phyloP scores from a whole-genome alignment of 805 yeast genomes.

The Lachancea meyersii region DNA sequence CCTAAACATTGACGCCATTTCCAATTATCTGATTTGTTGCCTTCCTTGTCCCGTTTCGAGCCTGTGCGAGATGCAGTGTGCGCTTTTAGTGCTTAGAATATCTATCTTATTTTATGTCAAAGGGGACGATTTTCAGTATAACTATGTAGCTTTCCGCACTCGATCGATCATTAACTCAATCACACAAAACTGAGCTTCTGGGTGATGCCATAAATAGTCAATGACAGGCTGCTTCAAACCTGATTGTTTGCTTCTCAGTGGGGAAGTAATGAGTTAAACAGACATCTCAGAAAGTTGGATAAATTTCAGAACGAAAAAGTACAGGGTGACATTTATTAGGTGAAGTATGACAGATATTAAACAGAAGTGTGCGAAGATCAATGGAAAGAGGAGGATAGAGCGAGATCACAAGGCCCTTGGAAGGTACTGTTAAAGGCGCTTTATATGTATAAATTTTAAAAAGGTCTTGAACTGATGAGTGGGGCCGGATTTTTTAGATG shows the following conservation, averaged over 20 bases:
- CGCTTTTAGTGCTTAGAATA: too few relatives aligned
- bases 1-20: conserved; percentile 31
- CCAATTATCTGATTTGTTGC: background rate
- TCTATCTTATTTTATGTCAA: background rate
- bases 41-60: too few relatives aligned
- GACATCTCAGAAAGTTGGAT: background rate
- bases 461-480: too few relatives aligned
- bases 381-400: too few relatives aligned
- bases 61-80: too few relatives aligned
- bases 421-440: too few relatives aligned
- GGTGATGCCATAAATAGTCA: too few relatives aligned
- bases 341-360: background rate
- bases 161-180: background rate
- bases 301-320: background rate
- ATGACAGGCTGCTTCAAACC: background rate
- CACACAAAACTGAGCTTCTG: background rate
- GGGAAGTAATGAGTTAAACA: background rate
- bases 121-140: background rate
- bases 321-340: background rate
- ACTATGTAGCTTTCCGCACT: background rate
- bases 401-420: too few relatives aligned
- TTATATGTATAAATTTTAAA: too few relatives aligned
- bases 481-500: too few relatives aligned
- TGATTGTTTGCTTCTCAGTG: background rate
- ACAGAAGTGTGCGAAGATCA: too few relatives aligned